Percentiles rank a stretch among this genome's conserved stretches.
Conservation (phyloP, 345 rosid genomes). For the Cardamine occulta region DNA sequence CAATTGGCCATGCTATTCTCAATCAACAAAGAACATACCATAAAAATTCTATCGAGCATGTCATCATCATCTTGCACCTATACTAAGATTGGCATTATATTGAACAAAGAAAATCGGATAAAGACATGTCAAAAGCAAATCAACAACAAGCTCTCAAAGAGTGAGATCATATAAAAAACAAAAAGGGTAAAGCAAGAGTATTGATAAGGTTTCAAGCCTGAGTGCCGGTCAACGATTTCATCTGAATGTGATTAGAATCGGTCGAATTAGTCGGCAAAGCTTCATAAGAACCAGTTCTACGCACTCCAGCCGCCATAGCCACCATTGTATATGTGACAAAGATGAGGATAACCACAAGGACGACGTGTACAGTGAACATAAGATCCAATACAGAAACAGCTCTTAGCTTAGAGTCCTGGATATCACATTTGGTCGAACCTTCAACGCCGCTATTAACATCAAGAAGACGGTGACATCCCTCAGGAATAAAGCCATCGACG, state of each 20-base stretch:
- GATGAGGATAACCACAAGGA: slow-evolving; percentile 60
- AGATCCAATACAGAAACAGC: slow-evolving; percentile 90
- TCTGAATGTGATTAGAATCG: slow-evolving; percentile 67
- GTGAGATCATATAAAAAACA: neutral
- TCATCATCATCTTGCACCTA: slow-evolving; percentile 17
- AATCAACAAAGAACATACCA: slow-evolving; percentile 22
- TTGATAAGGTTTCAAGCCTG: slow-evolving; percentile 62
- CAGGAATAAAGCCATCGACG: slow-evolving; percentile 87
- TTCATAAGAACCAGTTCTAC: slow-evolving; percentile 79
- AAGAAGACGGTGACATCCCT: slow-evolving; percentile 78
- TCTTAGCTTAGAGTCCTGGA: slow-evolving; percentile 71
- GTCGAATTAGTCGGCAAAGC: slow-evolving; percentile 60
- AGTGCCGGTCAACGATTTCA: slow-evolving; percentile 81
- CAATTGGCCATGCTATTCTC: neutral
- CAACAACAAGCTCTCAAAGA: slow-evolving; percentile 17
- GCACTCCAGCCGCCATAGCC: slow-evolving; percentile 53
- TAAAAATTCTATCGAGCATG: neutral
- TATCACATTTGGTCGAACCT: slow-evolving; percentile 85
- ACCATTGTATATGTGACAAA: slow-evolving; percentile 60
- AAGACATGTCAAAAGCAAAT: slow-evolving; percentile 1
- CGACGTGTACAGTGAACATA: slow-evolving; percentile 67
- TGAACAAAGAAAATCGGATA: neutral
- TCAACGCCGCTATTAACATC: slow-evolving; percentile 79
- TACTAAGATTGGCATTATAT: slow-evolving; percentile 5
- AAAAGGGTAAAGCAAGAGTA: slow-evolving; percentile 5